Evolutionary conservation across 1,139 yeast genomes (phyloP).

Genomic region (Suhomyces bribrorum): DNA sequence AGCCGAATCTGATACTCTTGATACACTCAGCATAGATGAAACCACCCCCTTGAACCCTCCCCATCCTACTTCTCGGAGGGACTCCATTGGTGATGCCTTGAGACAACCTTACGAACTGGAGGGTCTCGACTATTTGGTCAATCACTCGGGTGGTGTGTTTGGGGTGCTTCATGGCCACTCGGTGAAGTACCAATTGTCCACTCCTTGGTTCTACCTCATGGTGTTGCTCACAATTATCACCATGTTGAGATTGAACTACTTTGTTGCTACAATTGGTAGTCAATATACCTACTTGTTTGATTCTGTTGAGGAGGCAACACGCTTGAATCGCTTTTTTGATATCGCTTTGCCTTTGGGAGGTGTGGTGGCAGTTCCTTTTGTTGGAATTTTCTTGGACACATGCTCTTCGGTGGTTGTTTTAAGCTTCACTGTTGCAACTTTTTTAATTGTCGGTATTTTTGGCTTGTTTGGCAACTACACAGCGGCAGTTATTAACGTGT

Average conservation of each 20-base stretch:
- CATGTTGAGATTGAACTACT: slow-evolving; percentile 48
- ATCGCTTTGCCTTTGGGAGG: slow-evolving; percentile 51
- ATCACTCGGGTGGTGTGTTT: slow-evolving; percentile 42
- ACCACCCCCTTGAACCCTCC: slow-evolving; percentile 19
- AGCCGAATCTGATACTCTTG: slow-evolving; percentile 30
- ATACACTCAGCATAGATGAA: slow-evolving; percentile 22
- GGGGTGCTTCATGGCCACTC: slow-evolving; percentile 48
- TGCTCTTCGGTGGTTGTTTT: slow-evolving; percentile 39
- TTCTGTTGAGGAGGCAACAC: slow-evolving; percentile 28
- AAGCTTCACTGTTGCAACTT: slow-evolving; percentile 29
- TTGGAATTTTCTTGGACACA: slow-evolving; percentile 43
- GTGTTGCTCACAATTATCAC: slow-evolving; percentile 42
- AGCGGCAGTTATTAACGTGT: slow-evolving; percentile 36
- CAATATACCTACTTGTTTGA: slow-evolving; percentile 44
- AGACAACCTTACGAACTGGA: slow-evolving; percentile 46
- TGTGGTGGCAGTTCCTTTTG: slow-evolving; percentile 42
- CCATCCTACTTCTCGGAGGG: slow-evolving; percentile 29
- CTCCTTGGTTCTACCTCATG: slow-evolving; percentile 47
- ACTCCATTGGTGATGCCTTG: slow-evolving; percentile 49
- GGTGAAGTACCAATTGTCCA: slow-evolving; percentile 40
- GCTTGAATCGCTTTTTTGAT: slow-evolving; percentile 41
- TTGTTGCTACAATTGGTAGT: slow-evolving; percentile 48
- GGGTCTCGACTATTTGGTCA: slow-evolving; percentile 37
- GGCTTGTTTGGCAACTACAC: slow-evolving; percentile 36
- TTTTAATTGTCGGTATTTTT: slow-evolving; percentile 38